Evolutionary conservation across 1,284 basidiomycete genomes (phyloP).

Genomic region (Baeospora myosura): DNA sequence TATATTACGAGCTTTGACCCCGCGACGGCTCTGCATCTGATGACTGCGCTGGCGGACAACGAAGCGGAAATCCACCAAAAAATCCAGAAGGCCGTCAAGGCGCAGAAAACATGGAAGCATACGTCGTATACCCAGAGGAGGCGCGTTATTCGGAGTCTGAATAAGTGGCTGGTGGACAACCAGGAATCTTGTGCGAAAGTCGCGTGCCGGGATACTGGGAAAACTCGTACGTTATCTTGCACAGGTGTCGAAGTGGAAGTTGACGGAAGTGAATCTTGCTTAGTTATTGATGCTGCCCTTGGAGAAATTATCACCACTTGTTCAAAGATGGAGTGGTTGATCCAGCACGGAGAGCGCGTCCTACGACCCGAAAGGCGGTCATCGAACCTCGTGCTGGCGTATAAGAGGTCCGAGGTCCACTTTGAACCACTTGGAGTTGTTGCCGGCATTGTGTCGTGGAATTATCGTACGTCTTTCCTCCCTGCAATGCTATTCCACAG

Average conservation of each 20-base stretch:
- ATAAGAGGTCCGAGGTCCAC: conserved; percentile 80
- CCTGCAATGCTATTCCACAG: conserved; percentile 20
- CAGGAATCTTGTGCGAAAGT: conserved; percentile 81
- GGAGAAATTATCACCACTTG: conserved; percentile 87
- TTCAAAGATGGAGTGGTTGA: conserved; percentile 83
- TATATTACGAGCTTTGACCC: conserved; percentile 91
- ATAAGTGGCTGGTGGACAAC: conserved; percentile 87
- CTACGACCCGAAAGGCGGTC: conserved; percentile 66
- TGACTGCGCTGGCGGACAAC: conserved; percentile 62
- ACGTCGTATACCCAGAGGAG: conserved; percentile 75
- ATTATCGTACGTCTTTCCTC: conserved; percentile 59
- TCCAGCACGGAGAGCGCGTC: conserved; percentile 73
- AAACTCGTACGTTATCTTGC: conserved; percentile 66
- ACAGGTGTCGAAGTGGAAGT: background rate
- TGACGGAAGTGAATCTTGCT: conserved; percentile 5
- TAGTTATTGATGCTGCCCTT: conserved; percentile 83
- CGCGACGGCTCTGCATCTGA: conserved; percentile 75
- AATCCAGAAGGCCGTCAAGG: conserved; percentile 57
- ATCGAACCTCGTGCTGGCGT: conserved; percentile 73
- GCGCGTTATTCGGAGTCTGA: conserved; percentile 75
- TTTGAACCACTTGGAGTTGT: conserved; percentile 95
- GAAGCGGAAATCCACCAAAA: conserved; percentile 62
- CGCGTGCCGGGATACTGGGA: conserved; percentile 93
- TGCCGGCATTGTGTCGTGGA: conserved; percentile 91
- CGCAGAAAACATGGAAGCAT: conserved; percentile 66